These are phyloP conservation scores for button mushroom (Agaricus bisporus) DNA, from an alignment of 768 basidiomycete genomes.

Conservation along the genomic window DNA sequence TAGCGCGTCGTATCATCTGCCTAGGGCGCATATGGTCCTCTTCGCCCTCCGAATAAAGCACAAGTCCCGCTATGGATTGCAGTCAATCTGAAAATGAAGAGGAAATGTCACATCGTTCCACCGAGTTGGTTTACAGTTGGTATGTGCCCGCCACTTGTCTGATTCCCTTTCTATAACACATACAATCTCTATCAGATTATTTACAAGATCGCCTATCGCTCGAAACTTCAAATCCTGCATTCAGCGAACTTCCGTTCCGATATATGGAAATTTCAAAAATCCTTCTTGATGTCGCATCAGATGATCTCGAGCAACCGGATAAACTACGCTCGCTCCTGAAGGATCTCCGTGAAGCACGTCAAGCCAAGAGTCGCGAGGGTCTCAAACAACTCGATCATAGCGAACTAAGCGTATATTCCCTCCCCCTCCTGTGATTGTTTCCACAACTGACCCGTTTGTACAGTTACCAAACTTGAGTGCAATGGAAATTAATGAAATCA, in stretches of 20 bases:
- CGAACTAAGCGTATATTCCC: slow-evolving; percentile 62
- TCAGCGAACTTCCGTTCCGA: slow-evolving; percentile 79
- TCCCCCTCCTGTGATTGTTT: neutral
- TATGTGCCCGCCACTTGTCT: slow-evolving; percentile 29
- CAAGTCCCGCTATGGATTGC: slow-evolving; percentile 97
- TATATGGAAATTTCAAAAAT: slow-evolving; percentile 90
- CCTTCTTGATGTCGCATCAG: slow-evolving; percentile 86
- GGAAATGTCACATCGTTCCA: slow-evolving; percentile 88
- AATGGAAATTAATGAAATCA: slow-evolving; percentile 93
- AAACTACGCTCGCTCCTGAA: slow-evolving; percentile 82
- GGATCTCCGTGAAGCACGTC: slow-evolving; percentile 92
- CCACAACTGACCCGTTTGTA: neutral
- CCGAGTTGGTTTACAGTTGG: slow-evolving; percentile 88
- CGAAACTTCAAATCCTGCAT: slow-evolving; percentile 69
- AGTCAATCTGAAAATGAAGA: slow-evolving; percentile 86
- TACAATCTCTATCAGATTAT: slow-evolving; percentile 48
- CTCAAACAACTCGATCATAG: slow-evolving; percentile 74
- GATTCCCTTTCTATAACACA: neutral
- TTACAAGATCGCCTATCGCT: slow-evolving; percentile 67
- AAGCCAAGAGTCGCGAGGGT: slow-evolving; percentile 89
- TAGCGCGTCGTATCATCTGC: neutral
- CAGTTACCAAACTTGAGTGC: slow-evolving; percentile 82
- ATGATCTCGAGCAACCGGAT: slow-evolving; percentile 84
- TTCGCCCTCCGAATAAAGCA: slow-evolving; percentile 80
- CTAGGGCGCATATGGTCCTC: slow-evolving; percentile 89